Base-by-base conservation (phyloP, 139 green algal genomes). In the Ettlia oleoabundans region DNA sequence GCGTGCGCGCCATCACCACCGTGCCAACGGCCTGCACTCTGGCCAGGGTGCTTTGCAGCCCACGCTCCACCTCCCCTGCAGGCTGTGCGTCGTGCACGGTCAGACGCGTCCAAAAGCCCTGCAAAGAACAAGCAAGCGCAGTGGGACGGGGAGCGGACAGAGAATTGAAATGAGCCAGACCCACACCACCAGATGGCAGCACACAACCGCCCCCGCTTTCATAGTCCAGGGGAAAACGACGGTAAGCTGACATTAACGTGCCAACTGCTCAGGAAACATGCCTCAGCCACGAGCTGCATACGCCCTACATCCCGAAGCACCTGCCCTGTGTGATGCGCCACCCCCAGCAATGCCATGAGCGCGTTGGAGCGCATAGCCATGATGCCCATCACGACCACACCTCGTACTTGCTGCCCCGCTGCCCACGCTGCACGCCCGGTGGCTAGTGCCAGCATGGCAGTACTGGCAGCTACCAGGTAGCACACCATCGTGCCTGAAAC, bases 41-140 rank as follows among this genome's bases (percentile, higher is more conserved):
- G 33, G 35, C 73, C 13, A 83, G 78, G 30, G 37, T 77, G 65
- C 65, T 47, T 24, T 75, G 78, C 65, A 65, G 70, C 42, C 76
- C 76, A 3, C 76, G 76, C 51, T 74, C 63, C 30, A 82, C 32
- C 18, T 74, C 51, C 15, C 9, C 30, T 2, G 15, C 42, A 0
- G 65, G 65, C 37, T 73, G 47, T 5, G 76, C 28, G 41, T 85
- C 83, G 42, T 85, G 83, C 67, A 85, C 55, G 2, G 84, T 88
- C 2, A 88, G 68, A 4, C 79, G 67, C 18, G 75, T 51, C 84
- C 84, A 88, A 32, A 88, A 88, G 32, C 78, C 84, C 76, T 72
- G 75, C 58, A 28, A 21, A 72, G 64, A 6, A 33, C 30, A 32
- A 13, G 65, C 33, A 58, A 40, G 21, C 2, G 68, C 1, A 26